Evolutionary conservation across 2,329 filamentous ascomycete genomes (phyloP), one percentile per base, ranked within the genome.

Genomic region (Madurella fahalii): DNA sequence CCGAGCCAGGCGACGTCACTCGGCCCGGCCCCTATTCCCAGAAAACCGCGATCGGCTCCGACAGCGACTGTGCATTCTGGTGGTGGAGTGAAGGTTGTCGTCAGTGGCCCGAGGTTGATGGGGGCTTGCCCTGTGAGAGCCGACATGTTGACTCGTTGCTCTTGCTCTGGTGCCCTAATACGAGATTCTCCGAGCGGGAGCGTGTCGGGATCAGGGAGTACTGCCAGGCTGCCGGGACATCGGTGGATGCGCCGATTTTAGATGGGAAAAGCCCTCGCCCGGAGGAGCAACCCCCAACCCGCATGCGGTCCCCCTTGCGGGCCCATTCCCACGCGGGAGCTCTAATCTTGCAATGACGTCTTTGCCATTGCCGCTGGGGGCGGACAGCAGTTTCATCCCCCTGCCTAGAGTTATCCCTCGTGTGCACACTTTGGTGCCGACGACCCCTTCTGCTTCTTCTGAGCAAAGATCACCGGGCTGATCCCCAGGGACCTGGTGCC

Each of bases 51-150:
- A 7, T 50, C 44, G 2, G 51, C 56, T 7, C 58, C 63, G 9
- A 65, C 60, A 11, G 61, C 64, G 13, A 59, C 56, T 1, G 64
- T 61, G 45, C 64, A 65, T 39, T 54, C 61, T 11, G 64, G 47
- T 16, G 63, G 64, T 17, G 63, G 61, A 11, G 56, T 62, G 49
- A 66, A 66, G 11, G 60, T 64, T 5, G 63, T 64, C 7, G 63
- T 66, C 15, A 66, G 37, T 5, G 63, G 63, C 4, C 63, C 64
- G 2, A 66, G 62, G 41, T 62, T 62, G 42, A 51, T 61, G 44
- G 63, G 63, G 31, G 62, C 60, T 44, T 63, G 62, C 44, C 59
- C 59, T 41, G 58, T 57, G 34, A 59, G 61, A 32, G 61, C 49
- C 46, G 63, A 54, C 62, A 65, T 65, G 51, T 32, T 58, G 37